phyloP scores from a whole-genome alignment of 805 yeast species.

The Pichia heedii region DNA sequence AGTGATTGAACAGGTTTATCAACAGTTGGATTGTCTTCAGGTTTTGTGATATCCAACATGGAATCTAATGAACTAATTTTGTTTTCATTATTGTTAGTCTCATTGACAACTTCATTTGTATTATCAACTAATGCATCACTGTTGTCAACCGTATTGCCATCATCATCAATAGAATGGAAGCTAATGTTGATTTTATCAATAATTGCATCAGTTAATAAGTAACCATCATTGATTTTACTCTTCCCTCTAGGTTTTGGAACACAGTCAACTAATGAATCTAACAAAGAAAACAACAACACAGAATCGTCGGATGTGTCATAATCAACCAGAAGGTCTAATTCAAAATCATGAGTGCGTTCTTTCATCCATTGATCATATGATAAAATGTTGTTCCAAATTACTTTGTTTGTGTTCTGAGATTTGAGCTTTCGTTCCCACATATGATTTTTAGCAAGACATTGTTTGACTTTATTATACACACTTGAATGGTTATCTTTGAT shows the following conservation, averaged over 20 bases:
- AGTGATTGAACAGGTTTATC: background rate
- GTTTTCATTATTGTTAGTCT: too few species aligned
- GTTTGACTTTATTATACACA: slow-evolving; percentile 6
- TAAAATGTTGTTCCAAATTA: slow-evolving; percentile 11
- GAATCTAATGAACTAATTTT: too few species aligned
- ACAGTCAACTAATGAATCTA: slow-evolving; percentile 18
- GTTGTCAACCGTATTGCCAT: slow-evolving; percentile 5
- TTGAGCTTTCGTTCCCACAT: background rate
- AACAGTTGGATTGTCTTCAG: too few species aligned
- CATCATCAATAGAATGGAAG: slow-evolving; percentile 6
- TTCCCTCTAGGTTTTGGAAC: slow-evolving; percentile 36
- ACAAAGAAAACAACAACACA: slow-evolving; percentile 9
- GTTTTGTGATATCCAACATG: too few species aligned
- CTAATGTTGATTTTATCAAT: slow-evolving; percentile 36
- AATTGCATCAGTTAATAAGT: slow-evolving; percentile 39
- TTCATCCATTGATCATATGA: slow-evolving; percentile 11
- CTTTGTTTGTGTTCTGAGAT: background rate
- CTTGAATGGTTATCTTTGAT: slow-evolving; percentile 12
- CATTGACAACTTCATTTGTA: too few species aligned
- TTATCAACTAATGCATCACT: background rate
- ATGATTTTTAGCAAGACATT: slow-evolving; percentile 3
- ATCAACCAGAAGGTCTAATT: slow-evolving; percentile 11
- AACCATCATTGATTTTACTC: slow-evolving; percentile 41
- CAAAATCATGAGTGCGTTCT: slow-evolving; percentile 10
- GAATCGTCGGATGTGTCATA: slow-evolving; percentile 10